Conservation (phyloP, 306 rosid species). For the Quercus suber region DNA sequence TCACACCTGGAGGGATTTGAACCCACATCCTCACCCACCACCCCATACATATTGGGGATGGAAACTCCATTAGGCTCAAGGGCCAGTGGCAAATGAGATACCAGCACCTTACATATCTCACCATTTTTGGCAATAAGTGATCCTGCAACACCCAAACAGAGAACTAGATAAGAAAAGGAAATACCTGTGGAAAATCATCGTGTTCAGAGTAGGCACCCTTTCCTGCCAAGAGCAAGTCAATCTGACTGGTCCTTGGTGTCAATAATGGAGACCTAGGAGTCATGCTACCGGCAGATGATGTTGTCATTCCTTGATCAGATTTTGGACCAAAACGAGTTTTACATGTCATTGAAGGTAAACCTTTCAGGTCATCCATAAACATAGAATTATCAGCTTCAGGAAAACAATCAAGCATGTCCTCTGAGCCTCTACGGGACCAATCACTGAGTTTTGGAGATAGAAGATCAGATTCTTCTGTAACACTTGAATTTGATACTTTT, state of each 20-base stretch:
- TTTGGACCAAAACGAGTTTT: conserved; percentile 98
- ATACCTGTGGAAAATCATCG: conserved; percentile 93
- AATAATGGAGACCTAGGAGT: conserved; percentile 97
- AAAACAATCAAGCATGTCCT: conserved; percentile 95
- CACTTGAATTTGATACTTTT: conserved; percentile 84
- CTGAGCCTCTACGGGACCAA: conserved; percentile 96
- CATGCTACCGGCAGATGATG: conserved; percentile 98
- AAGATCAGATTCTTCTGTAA: conserved; percentile 92
- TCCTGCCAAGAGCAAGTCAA: conserved; percentile 90
- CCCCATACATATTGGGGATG: background rate
- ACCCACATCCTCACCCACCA: background rate
- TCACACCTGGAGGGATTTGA: background rate
- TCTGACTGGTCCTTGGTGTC: conserved; percentile 94
- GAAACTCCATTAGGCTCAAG: background rate
- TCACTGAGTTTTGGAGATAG: conserved; percentile 92
- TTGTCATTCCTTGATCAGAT: conserved; percentile 99
- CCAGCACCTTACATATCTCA: background rate
- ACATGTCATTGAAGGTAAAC: conserved; percentile 87
- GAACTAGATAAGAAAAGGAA: conserved; percentile 12
- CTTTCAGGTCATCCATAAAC: conserved; percentile 91
- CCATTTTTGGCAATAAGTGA: background rate
- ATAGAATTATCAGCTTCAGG: conserved; percentile 80
- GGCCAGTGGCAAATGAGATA: background rate
- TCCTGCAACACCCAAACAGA: background rate
- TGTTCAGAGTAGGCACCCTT: conserved; percentile 92